Base-by-base conservation (phyloP, 495 filamentous ascomycete genomes). In the Amniculicola lignicola region DNA sequence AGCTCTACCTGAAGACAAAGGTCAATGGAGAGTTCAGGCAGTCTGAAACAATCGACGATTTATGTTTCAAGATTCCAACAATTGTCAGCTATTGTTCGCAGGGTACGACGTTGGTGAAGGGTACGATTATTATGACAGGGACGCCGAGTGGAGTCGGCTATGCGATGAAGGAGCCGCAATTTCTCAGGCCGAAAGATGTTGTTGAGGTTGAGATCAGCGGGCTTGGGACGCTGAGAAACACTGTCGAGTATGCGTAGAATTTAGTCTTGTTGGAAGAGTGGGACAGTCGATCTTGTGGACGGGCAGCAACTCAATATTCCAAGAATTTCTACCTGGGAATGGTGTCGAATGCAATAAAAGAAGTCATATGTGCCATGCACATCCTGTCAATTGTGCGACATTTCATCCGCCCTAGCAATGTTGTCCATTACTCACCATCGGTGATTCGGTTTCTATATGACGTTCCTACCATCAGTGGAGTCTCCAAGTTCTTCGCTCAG, bases 111-210 rank as follows among this genome's bases (percentile, higher is more conserved):
- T 47, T 71, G 59, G 51, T 64, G 43, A 55, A 49, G n/a, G 69
- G 69, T 2, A 64, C 58, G 6, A 56, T 71, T 24, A 62, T 71
- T 23, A 68, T 69, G 63, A 71, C 69, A 9, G 69, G 69, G 4
- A 71, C 68, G 10, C 62, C 62, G n/a, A 27, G 22, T 14, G 58
- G 56, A 22, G 75, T 77, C 7, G 75, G 68, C 0, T 71, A 75
- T 10, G 77, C 77, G 27, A 82, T 78, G 75, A 80, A 78, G 37
- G 74, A 75, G 11, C 72, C 76, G 65, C 73, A 77, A 44, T 82
- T 74, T 40, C 63, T 86, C 56, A 79, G 79, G 66, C 70, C 77
- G 33, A 81, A 78, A 0, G 82, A 84, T 63, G 76, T 81, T 44
- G 82, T 86, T 7, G 75, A 78, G 46, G 81, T 86, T 6, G 70